These are phyloP conservation scores for Narthecium ossifragum DNA, from an alignment of 106 monocot genomes.

Conservation along the genomic window DNA sequence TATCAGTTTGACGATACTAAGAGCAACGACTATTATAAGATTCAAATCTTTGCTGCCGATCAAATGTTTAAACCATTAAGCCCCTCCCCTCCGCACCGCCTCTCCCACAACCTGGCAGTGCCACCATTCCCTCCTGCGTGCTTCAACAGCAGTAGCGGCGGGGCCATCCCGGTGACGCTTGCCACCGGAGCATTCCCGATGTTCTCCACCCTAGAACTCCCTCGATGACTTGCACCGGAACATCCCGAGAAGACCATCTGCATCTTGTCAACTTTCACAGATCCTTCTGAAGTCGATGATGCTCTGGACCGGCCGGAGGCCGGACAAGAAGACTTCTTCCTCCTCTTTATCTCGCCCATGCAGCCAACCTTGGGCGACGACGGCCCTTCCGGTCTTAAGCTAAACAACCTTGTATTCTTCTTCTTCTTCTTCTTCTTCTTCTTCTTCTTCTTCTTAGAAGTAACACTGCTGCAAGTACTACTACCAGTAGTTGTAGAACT, in stretches of 20 bases:
- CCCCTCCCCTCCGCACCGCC: not conserved
- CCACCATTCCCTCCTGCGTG: not conserved
- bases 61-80: not conserved
- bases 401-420: not conserved
- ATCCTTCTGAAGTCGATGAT: too few relatives aligned
- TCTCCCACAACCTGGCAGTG: not conserved
- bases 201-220: not conserved
- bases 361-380: slow-evolving; percentile 30
- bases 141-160: too few relatives aligned
- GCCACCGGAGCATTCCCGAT: not conserved
- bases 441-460: not conserved
- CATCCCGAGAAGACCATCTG: too few relatives aligned
- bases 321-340: too few relatives aligned
- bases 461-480: not conserved
- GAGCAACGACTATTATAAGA: not conserved
- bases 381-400: slow-evolving; percentile 9
- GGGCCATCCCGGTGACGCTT: too few relatives aligned
- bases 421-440: not conserved
- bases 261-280: too few relatives aligned
- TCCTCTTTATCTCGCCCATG: slow-evolving; percentile 35
- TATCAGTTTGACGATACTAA: too few relatives aligned
- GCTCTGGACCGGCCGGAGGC: too few relatives aligned
- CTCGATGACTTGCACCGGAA: not conserved
- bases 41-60: not conserved
- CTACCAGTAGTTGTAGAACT: not conserved